Percentiles rank a stretch among this genome's conserved stretches.
These are phyloP conservation scores for Glarea lozoyensis DNA, from an alignment of 495 filamentous ascomycete species.

Conservation along the genomic window DNA sequence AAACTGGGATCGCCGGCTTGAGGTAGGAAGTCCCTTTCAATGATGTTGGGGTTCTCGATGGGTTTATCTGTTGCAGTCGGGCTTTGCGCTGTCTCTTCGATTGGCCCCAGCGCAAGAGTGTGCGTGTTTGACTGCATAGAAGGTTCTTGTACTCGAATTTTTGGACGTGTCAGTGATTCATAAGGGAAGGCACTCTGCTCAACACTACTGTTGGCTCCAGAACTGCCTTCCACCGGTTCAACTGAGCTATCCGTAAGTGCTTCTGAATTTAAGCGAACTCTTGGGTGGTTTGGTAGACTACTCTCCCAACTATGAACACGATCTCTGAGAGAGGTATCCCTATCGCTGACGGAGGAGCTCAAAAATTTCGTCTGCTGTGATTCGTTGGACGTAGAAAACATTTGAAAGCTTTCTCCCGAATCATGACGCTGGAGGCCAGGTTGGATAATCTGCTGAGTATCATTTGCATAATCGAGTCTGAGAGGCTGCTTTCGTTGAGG, in stretches of 20 bases:
- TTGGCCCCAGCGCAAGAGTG: neutral
- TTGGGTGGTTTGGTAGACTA: slow-evolving; percentile 4
- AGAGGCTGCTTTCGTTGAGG: slow-evolving; percentile 19
- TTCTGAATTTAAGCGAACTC: slow-evolving; percentile 14
- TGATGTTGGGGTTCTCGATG: slow-evolving; percentile 25
- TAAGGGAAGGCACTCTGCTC: neutral
- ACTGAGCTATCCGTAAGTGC: slow-evolving; percentile 8
- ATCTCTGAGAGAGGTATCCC: slow-evolving; percentile 9
- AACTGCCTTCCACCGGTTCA: slow-evolving; percentile 1
- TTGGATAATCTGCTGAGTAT: slow-evolving; percentile 19
- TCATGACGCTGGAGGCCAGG: slow-evolving; percentile 47
- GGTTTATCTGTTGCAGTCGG: neutral
- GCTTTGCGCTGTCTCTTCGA: neutral
- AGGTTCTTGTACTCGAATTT: slow-evolving; percentile 15
- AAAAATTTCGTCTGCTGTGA: slow-evolving; percentile 30
- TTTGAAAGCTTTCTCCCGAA: slow-evolving; percentile 72
- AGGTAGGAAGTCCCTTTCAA: slow-evolving; percentile 40
- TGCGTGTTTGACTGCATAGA: slow-evolving; percentile 1
- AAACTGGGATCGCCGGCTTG: slow-evolving; percentile 37
- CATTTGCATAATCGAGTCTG: slow-evolving; percentile 23
- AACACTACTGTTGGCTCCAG: neutral
- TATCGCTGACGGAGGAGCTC: slow-evolving; percentile 27
- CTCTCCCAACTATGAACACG: slow-evolving; percentile 18
- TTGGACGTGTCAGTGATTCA: slow-evolving; percentile 6
- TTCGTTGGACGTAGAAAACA: slow-evolving; percentile 72